phyloP scores from a whole-genome alignment of 73 alveolate species.

The Paramecium pentaurelia region DNA sequence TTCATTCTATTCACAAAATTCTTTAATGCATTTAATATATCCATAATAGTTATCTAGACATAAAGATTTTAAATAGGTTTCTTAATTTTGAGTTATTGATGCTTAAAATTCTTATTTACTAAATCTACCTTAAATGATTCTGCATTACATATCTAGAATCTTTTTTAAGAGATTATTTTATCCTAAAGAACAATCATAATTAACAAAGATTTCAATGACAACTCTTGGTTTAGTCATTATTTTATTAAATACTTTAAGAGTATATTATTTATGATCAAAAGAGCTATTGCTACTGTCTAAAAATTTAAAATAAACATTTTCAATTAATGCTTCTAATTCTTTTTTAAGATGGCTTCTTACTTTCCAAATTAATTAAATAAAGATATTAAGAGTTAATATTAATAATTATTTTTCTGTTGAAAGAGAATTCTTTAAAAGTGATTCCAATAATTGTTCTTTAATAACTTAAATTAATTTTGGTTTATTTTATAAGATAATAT shows the following conservation, averaged over 20 bases:
- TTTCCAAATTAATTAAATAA: conserved; percentile 81
- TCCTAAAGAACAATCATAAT: conserved; percentile 80
- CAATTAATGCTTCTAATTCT: conserved; percentile 85
- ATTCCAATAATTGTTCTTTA: conserved; percentile 85
- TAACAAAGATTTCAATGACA: conserved; percentile 88
- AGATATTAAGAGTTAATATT: conserved; percentile 80
- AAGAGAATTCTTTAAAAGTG: conserved; percentile 84
- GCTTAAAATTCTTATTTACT: conserved; percentile 69
- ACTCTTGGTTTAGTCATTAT: conserved; percentile 73
- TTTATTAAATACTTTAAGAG: conserved; percentile 85
- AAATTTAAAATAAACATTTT: conserved; percentile 87
- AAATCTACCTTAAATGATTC: conserved; percentile 81
- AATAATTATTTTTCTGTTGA: conserved; percentile 84
- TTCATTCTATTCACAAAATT: conserved; percentile 41
- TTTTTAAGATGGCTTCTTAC: conserved; percentile 86
- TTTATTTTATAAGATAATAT: conserved; percentile 73
- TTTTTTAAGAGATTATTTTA: conserved; percentile 67
- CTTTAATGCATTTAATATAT: conserved; percentile 59
- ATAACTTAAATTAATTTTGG: conserved; percentile 81
- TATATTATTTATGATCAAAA: conserved; percentile 80
- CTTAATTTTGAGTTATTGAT: conserved; percentile 53
- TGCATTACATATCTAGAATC: conserved; percentile 80
- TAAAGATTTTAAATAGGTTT: conserved; percentile 8
- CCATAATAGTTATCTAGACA: conserved; percentile 41
- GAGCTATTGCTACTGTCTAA: conserved; percentile 88